phyloP scores from a whole-genome alignment of 2,329 filamentous ascomycete genomes.

The Cephalotrichum gorgonifer region DNA sequence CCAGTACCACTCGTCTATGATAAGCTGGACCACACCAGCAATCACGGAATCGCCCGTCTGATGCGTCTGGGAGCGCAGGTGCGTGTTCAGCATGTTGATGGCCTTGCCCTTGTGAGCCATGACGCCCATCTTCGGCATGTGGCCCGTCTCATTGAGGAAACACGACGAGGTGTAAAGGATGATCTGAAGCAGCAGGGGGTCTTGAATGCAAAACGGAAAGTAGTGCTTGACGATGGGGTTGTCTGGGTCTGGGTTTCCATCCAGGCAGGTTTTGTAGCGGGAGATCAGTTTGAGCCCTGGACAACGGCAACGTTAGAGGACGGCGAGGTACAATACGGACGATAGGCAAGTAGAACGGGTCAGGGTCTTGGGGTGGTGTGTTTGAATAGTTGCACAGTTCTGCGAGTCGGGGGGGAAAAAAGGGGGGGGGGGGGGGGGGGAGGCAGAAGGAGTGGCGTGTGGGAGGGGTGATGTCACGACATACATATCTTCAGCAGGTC shows the following conservation, averaged over 20 bases:
- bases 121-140: slow-evolving; percentile 30
- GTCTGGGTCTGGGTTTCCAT: slow-evolving; percentile 32
- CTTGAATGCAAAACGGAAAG: slow-evolving; percentile 35
- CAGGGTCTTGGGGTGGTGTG: too few species aligned
- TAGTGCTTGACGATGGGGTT: slow-evolving; percentile 36
- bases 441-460: background rate
- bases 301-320: background rate
- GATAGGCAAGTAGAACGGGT: too few species aligned
- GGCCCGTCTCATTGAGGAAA: slow-evolving; percentile 38
- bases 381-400: too few species aligned
- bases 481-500: slow-evolving; percentile 24
- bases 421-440: background rate
- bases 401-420: background rate
- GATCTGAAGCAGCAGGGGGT: slow-evolving; percentile 36
- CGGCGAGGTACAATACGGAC: too few species aligned
- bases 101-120: slow-evolving; percentile 31
- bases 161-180: slow-evolving; percentile 40
- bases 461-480: background rate
- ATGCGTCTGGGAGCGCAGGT: slow-evolving; percentile 24
- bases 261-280: slow-evolving; percentile 39
- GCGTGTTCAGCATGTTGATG: slow-evolving; percentile 35
- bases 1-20: slow-evolving; percentile 45
- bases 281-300: slow-evolving; percentile 36
- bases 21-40: slow-evolving; percentile 35
- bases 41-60: slow-evolving; percentile 34